These are phyloP conservation scores for Jatropha multifida DNA, from an alignment of 441 rosid species.

Conservation along the genomic window DNA sequence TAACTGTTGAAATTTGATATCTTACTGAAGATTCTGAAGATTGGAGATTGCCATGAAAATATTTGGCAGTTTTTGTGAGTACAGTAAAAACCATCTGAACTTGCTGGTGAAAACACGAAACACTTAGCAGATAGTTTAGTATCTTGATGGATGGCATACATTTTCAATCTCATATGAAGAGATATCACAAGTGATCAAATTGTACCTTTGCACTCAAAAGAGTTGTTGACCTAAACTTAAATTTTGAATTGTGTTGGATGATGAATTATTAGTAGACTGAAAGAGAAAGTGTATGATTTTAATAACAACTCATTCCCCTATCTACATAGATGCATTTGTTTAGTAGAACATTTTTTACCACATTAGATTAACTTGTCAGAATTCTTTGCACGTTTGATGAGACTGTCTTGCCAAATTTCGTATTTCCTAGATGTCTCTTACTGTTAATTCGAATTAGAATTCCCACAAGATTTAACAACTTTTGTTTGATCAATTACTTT, in stretches of 20 bases:
- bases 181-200: background rate
- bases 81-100: conserved; percentile 19
- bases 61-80: conserved; percentile 26
- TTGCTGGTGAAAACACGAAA: conserved; percentile 25
- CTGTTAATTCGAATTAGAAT: background rate
- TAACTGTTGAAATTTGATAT: conserved; percentile 15
- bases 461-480: background rate
- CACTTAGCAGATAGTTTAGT: conserved; percentile 8
- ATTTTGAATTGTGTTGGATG: background rate
- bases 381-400: background rate
- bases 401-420: background rate
- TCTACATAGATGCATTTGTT: background rate
- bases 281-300: background rate
- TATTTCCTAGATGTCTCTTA: background rate
- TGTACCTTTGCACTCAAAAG: conserved; percentile 16
- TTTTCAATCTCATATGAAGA: conserved; percentile 21
- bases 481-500: background rate
- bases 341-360: background rate
- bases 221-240: conserved; percentile 5
- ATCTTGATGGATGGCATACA: conserved; percentile 13
- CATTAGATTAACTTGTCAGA: background rate
- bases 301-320: background rate
- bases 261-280: conserved; percentile 11
- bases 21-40: conserved; percentile 17
- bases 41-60: conserved; percentile 22